Conservation (phyloP, 176 grass and related monocot species). For the Elymus sibiricus region DNA sequence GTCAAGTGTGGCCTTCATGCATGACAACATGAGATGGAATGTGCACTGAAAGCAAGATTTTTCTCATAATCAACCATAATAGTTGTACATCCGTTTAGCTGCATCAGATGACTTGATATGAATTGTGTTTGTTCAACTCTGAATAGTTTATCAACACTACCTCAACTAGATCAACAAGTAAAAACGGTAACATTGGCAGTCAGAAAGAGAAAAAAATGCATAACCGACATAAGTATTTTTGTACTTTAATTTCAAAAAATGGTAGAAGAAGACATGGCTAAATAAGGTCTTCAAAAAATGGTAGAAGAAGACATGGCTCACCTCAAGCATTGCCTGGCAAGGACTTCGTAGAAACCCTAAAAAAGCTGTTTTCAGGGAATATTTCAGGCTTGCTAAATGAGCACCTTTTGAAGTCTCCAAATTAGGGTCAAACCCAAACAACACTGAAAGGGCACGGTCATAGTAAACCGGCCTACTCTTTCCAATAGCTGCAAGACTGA, state of each 20-base stretch:
- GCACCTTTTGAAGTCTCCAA: constrained; percentile 47
- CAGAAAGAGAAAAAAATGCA: neutral
- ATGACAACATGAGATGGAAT: neutral
- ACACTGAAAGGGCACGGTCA: constrained; percentile 50
- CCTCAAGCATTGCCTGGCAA: constrained; percentile 73
- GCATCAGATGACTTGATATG: neutral
- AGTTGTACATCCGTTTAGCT: neutral
- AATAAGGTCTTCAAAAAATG: neutral
- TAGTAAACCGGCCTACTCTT: constrained; percentile 73
- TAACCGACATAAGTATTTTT: neutral
- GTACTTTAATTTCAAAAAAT: neutral
- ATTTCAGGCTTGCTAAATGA: constrained; percentile 82
- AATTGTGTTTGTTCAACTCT: neutral
- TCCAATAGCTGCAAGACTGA: constrained; percentile 87
- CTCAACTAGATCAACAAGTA: constrained; percentile 17
- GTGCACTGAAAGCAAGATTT: constrained; percentile 8
- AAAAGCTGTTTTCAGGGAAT: constrained; percentile 64
- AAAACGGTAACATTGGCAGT: neutral
- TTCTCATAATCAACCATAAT: constrained; percentile 1
- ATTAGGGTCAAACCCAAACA: constrained; percentile 78
- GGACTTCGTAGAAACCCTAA: constrained; percentile 83
- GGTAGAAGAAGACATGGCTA: neutral
- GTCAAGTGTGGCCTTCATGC: neutral
- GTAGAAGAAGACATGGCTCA: constrained; percentile 29
- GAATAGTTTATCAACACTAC: neutral